phyloP scores from a whole-genome alignment of 2,329 filamentous ascomycete species.

The Botrytis aclada region DNA sequence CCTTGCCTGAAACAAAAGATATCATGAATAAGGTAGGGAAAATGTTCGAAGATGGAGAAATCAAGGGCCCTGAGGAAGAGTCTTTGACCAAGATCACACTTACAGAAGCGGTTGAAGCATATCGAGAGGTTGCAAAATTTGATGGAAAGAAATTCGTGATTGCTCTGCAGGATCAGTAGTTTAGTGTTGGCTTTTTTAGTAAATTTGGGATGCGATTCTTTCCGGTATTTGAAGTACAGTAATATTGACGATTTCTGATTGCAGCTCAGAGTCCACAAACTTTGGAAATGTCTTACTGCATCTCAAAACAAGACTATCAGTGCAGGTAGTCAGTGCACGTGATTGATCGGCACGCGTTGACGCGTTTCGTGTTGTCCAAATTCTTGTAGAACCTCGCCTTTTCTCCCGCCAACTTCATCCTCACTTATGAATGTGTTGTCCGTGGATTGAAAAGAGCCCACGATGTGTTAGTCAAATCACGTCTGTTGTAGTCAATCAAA shows the following conservation, averaged over 20 bases:
- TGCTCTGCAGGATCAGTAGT: not conserved
- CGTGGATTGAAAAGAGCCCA: not conserved
- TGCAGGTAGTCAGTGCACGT: not conserved
- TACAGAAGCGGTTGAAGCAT: not conserved
- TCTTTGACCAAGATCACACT: not conserved
- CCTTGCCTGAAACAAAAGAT: not conserved
- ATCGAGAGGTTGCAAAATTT: not conserved
- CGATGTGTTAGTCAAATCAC: not conserved
- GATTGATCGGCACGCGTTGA: not conserved
- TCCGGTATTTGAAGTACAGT: not conserved
- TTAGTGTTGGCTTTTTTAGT: not conserved
- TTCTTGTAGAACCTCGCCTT: not conserved
- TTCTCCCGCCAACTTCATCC: not conserved
- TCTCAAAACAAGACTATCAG: not conserved
- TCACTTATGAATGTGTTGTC: not conserved
- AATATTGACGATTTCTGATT: not conserved
- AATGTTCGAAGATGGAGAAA: not conserved
- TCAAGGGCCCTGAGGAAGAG: not conserved
- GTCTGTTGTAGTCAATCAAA: not conserved
- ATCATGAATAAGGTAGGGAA: not conserved
- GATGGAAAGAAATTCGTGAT: constrained; percentile 10
- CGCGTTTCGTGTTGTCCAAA: not conserved
- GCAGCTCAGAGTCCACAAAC: not conserved
- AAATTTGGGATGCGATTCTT: not conserved
- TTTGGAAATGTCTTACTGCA: not conserved